phyloP scores from a whole-genome alignment of 495 filamentous ascomycete genomes.

The Penicillium diatomitis region DNA sequence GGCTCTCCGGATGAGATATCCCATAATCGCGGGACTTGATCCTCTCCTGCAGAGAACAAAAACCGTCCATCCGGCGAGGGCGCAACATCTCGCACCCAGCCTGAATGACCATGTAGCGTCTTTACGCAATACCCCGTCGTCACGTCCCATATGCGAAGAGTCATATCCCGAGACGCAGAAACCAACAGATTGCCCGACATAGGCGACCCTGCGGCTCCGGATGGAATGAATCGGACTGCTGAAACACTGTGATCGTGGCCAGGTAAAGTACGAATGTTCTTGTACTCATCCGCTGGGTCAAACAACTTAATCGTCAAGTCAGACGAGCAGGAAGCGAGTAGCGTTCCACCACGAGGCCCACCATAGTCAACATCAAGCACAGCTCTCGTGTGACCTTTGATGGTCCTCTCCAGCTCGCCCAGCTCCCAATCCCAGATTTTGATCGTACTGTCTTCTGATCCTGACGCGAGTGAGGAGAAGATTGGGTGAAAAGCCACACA shows the following conservation, averaged over 20 bases:
- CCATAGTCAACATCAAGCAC: constrained; percentile 86
- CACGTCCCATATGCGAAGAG: constrained; percentile 40
- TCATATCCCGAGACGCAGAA: constrained; percentile 19
- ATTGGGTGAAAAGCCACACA: constrained; percentile 89
- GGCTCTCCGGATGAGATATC: constrained; percentile 60
- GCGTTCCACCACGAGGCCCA: constrained; percentile 66
- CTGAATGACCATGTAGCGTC: constrained; percentile 5
- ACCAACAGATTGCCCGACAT: constrained; percentile 60
- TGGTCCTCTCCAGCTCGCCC: constrained; percentile 77
- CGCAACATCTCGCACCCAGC: constrained; percentile 78
- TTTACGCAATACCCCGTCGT: constrained; percentile 27
- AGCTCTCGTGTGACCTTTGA: constrained; percentile 86
- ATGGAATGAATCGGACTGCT: constrained; percentile 81
- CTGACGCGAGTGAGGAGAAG: constrained; percentile 82
- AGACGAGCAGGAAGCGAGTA: constrained; percentile 78
- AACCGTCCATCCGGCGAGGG: constrained; percentile 78
- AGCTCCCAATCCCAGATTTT: constrained; percentile 98
- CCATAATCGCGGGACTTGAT: constrained; percentile 78
- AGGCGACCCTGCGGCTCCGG: constrained; percentile 61
- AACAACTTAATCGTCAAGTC: constrained; percentile 92
- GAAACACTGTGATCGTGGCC: constrained; percentile 90
- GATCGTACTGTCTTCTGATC: constrained; percentile 82
- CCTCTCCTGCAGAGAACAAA: constrained; percentile 72
- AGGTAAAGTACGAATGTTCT: constrained; percentile 81
- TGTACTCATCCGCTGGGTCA: constrained; percentile 87